These are phyloP conservation scores for Bauhinia variegata DNA, from an alignment of 306 rosid genomes.

Conservation along the genomic window DNA sequence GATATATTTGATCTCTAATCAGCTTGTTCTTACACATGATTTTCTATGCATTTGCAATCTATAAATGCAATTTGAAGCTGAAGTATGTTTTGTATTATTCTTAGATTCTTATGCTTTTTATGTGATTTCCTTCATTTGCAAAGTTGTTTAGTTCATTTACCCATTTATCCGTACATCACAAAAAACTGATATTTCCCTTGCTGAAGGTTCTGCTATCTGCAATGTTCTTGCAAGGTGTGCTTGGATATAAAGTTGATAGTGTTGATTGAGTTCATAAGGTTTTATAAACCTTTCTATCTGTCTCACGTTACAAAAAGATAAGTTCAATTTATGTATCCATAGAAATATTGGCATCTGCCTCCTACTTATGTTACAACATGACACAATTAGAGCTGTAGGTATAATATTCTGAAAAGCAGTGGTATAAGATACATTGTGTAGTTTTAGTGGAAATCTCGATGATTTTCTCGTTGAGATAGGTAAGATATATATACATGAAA, in stretches of 20 bases:
- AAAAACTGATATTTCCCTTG: slow-evolving; percentile 3
- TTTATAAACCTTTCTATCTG: background rate
- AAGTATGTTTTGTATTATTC: background rate
- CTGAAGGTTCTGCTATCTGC: too few relatives aligned
- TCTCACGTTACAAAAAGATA: background rate
- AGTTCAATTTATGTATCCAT: background rate
- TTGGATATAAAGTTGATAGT: too few relatives aligned
- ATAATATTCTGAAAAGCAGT: background rate
- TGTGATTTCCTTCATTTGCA: slow-evolving; percentile 2
- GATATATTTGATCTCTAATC: background rate
- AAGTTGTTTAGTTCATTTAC: background rate
- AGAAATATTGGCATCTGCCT: slow-evolving; percentile 2
- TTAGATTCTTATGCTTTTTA: slow-evolving; percentile 7
- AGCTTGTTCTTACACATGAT: background rate
- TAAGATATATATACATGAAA: too few relatives aligned
- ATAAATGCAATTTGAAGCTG: slow-evolving; percentile 13
- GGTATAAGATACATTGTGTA: background rate
- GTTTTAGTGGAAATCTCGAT: too few relatives aligned
- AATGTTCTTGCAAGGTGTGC: too few relatives aligned
- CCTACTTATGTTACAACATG: background rate
- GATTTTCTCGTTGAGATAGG: too few relatives aligned
- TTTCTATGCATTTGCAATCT: background rate
- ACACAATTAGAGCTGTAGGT: background rate
- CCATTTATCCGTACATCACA: background rate
- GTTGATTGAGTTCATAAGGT: too few relatives aligned